Evolutionary conservation across 2,329 filamentous ascomycete genomes (phyloP), one percentile per base, ranked within the genome.

Genomic region (Apiospora malaysiana): DNA sequence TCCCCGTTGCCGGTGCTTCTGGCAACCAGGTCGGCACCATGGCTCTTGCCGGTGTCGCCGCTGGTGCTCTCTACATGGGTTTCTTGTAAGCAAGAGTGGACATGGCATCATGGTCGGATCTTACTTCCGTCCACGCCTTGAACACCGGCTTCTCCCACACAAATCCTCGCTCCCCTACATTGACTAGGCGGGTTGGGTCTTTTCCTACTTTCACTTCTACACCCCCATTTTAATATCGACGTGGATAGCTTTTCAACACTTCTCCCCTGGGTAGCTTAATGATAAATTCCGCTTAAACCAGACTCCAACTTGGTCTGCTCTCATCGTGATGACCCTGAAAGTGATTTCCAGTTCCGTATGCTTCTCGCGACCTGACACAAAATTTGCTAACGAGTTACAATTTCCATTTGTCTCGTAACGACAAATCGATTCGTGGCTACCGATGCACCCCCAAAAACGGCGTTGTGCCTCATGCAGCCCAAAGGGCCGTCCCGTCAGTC

Each of bases 401-500:
- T 45, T 2, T 1, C 16, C 42, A 45, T 45, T 14, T 14, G 5
- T 16, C 42, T 16, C 14, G 42, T 45, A 12, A 45, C 42, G 12
- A 16, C 2, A 45, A 4, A 16, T 45, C 12, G 4, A 45, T 45
- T 3, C 12, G 16, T 45, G 12, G 14, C 42, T 16, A 59, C 37
- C 51, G 2, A 63, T 40, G 27, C 27, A 40, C 4, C 49, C 56
- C 51, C 16, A 4, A 9, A 23, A 40, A 40, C 9, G 27, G 32
- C 32, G 56, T 40, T 14, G 32, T 8, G 32, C 18, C 4, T n/a
- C 18, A 40, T 63, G 56, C 56, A 63, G 32, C 27, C 18, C 40
- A 63, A 63, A 6, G 56, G 56, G 21, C 56, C 56, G 56, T 63
- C 56, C 56, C 56, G 56, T 63, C 40, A n/a, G 56, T 9, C 21